Conservation (phyloP, 2,329 filamentous ascomycete species). For the Fusarium camptoceras region DNA sequence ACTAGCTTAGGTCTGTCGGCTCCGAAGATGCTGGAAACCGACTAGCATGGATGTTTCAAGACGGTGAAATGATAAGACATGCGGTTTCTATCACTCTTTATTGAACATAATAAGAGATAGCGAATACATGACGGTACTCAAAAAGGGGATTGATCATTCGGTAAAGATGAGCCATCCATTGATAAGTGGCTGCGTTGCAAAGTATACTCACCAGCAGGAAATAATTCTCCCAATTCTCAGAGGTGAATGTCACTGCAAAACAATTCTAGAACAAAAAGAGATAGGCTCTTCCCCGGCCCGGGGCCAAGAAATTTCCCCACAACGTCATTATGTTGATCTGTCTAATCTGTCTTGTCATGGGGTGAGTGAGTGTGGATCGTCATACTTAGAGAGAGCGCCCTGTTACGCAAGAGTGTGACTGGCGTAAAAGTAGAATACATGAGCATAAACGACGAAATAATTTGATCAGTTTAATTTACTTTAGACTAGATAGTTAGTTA, state of each 20-base stretch:
- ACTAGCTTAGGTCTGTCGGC: constrained; percentile 7
- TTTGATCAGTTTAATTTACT: rapidly evolving
- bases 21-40: not conserved
- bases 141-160: not conserved
- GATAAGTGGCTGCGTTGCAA: not conserved
- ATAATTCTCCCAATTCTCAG: not conserved
- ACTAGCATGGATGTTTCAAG: not conserved
- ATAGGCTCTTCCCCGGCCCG: constrained; percentile 35
- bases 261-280: constrained; percentile 32
- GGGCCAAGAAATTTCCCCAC: constrained; percentile 27
- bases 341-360: constrained; percentile 4
- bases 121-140: too few relatives aligned
- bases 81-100: not conserved
- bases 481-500: rapidly evolving
- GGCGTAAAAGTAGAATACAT: not conserved
- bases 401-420: constrained; percentile 37
- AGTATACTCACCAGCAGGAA: not conserved
- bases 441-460: not conserved
- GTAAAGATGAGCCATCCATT: not conserved
- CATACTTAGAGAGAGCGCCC: constrained; percentile 16
- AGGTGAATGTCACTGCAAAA: constrained; percentile 5
- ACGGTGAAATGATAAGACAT: constrained; percentile 10
- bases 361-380: constrained; percentile 32
- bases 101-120: not conserved
- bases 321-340: constrained; percentile 33